Evolutionary conservation across 169 alveolate species (phyloP), one percentile per base, ranked within the genome.

Genomic region (Neospora caninum): DNA sequence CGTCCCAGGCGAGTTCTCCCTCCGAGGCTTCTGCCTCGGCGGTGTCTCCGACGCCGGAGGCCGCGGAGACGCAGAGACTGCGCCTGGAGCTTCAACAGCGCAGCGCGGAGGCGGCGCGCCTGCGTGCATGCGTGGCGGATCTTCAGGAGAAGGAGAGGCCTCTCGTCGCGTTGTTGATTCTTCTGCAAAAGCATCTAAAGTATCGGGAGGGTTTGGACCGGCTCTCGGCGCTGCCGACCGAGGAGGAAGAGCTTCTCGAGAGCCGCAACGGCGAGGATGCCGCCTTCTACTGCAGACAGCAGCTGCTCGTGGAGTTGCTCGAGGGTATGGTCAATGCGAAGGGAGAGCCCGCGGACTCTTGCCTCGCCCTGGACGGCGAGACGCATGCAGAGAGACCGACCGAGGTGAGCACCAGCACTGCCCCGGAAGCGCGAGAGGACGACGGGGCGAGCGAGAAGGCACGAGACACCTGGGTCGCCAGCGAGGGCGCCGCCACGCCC

Each of bases 91-190:
- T 78, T 18, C 49, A 16, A 10, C 86, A 78, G 45, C 86, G 86
- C 10, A 43, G 31, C 10, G 20, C n/a, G 49, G 86, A 78, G 45
- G 86, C 45, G 22, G 86, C 22, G 86, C 39, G 86, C 2, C 86
- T 78, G 39, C 86, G 45, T 16, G 39, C 86, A 20, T n/a, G 39
- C 86, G 45, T 36, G 22, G 7, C 42, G 27, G 49, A 78, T n/a
- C 18, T 78, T 4, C 86, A 36, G n/a, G 86, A 78, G 39, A n/a
- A 78, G 45, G 49, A 78, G 86, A 20, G 45, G 45, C 86, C 86
- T 78, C 45, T 78, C 39, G 45, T 78, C 31, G 39, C 86, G 39
- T 78, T 78, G 45, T n/a, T 78, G 86, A 78, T 78, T 78, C 86
- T 78, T 78, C 86, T 78, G 1, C 86, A 78, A 43, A 78, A 78